Percentiles rank a stretch among this genome's conserved stretches.
These are phyloP conservation scores for Uronychia setigera DNA, from an alignment of 73 alveolate genomes.

Conservation along the genomic window DNA sequence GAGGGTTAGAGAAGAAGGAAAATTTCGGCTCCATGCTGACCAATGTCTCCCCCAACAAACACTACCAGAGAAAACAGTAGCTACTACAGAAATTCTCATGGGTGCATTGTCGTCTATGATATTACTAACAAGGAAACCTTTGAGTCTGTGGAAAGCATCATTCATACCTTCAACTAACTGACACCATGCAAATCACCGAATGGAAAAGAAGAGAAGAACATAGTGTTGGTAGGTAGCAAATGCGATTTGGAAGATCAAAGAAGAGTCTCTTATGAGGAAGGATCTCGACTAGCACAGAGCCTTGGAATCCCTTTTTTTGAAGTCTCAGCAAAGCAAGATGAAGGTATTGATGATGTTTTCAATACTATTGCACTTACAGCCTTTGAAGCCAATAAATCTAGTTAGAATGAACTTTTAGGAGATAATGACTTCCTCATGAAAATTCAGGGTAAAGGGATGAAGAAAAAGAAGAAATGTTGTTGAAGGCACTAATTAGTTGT, in stretches of 20 bases:
- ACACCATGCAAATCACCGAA: too few relatives aligned
- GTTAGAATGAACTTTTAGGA: too few relatives aligned
- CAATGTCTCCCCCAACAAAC: too few relatives aligned
- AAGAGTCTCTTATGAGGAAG: constrained; percentile 36
- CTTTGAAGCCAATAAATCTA: too few relatives aligned
- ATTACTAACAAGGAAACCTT: constrained; percentile 49
- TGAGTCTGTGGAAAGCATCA: constrained; percentile 25
- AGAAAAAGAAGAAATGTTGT: too few relatives aligned
- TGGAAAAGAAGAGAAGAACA: neutral
- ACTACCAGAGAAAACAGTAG: too few relatives aligned
- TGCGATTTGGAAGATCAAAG: constrained; percentile 36
- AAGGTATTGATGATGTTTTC: constrained; percentile 35
- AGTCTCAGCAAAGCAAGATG: constrained; percentile 46
- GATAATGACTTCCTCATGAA: too few relatives aligned
- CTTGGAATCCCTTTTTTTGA: constrained; percentile 39
- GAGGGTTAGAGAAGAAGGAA: too few relatives aligned
- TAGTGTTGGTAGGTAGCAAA: constrained; percentile 24
- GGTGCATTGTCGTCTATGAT: constrained; percentile 61
- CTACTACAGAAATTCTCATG: constrained; percentile 63
- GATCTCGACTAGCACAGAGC: constrained; percentile 38
- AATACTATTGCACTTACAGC: neutral
- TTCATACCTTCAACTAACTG: neutral
- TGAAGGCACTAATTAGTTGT: too few relatives aligned
- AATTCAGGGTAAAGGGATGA: too few relatives aligned
- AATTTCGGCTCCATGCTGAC: too few relatives aligned